Evolutionary conservation across 768 basidiomycete genomes (phyloP), one percentile per base, ranked within the genome.

Genomic region (Tricholoma saponaceum): DNA sequence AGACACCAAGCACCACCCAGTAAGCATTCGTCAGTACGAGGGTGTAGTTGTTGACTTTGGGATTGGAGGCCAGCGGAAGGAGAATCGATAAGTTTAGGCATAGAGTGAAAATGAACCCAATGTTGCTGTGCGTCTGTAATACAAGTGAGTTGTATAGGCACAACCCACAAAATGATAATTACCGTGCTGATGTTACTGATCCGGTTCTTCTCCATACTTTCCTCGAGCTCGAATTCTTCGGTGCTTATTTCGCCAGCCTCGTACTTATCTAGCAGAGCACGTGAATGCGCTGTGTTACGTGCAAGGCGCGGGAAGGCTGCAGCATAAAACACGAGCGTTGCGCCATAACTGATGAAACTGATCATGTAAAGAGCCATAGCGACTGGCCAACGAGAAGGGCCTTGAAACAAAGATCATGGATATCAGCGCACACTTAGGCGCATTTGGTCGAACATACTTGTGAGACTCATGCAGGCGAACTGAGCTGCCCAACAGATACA

Each of bases 161-260:
- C 20, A 3, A 23, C 25, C 18, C 13, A 46, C 16, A 14, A 35
- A 35, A 13, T 13, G 3, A 26, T 14, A 60, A 80, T 51, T 47
- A 90, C 90, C 43, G 87, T 92, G 66, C 86, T 89, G 60, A 92
- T 89, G 63, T 91, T 92, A 66, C 90, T 90, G 57, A 94, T 88
- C 59, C 85, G 75, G 59, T 91, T 94, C 79, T 91, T 91, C 72
- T 92, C 89, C 44, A 92, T 63, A 30, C 86, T 88, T 63, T 92
- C 89, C 64, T 89, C 89, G 14, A 61, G 66, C 64, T 92, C 90
- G 61, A 87, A 91, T 60, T 80, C 85, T 54, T 86, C 86, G 12
- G 72, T 70, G 0, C 75, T 63, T 9, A 86, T 83, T 58, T 86
- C 81, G 0, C 87, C 86, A 0, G 74, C 74, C 51, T 86, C 84